Evolutionary conservation across 2,329 filamentous ascomycete genomes (phyloP), one percentile per base, ranked within the genome.

Genomic region (Westerdykella sp.): DNA sequence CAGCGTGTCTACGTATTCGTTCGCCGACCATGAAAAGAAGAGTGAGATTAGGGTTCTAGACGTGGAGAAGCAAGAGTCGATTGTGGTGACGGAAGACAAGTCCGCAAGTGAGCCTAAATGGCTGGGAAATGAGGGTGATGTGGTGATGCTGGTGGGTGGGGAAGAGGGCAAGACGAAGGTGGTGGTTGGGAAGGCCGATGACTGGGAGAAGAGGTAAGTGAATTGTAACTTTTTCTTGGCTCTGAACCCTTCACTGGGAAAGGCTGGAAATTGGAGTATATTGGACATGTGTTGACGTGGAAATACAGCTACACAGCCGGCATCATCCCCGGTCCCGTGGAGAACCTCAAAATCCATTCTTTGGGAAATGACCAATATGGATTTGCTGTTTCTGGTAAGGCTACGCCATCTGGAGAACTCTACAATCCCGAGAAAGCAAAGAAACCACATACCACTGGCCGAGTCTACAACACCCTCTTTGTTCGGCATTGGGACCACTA

Each of bases 401-500:
- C 85, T 0, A 83, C 79, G 4, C 76, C 83, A 3, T 74, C 81
- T 37, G 90, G 87, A 5, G 71, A 79, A 1, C 74, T 93, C 21
- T 82, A 82, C 67, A 85, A 85, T 60, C 73, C 79, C 11, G 73
- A 81, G 31, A 73, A 75, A 12, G 80, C 78, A 31, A 69, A 77
- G 49, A 79, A 81, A 57, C 71, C 77, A 2, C 68, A 73, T 18
- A 83, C 83, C 15, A 78, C 79, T 3, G 87, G 80, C 22, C 82
- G 78, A 55, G 76, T 88, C 16, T 93, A 93, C 65, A 80, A 79
- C 15, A 79, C 77, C 38, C 77, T 90, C 21, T 93, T 87, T 57
- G 85, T 87, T 22, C 79, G 87, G 12, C 86, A 94, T 58, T 94
- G 87, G 87, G 87, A 94, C 61, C 67, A 76, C n/a, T 94, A 84